Conservation (phyloP, 2,329 filamentous ascomycete genomes). For the Neurospora sp. region DNA sequence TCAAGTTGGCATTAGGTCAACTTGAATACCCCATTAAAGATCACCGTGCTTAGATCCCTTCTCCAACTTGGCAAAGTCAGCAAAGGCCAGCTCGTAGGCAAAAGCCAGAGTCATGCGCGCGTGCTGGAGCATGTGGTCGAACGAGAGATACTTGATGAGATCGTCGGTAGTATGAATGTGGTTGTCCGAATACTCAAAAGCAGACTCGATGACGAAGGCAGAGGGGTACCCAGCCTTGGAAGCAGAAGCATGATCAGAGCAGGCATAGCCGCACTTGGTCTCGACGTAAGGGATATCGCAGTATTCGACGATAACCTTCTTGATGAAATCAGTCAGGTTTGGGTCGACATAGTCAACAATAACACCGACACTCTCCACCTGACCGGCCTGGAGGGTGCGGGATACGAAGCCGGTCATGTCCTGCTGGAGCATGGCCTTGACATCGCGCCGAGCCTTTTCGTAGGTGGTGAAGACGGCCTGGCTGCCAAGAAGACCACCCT, state of each 20-base stretch:
- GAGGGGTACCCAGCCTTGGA: constrained; percentile 57
- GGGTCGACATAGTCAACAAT: constrained; percentile 87
- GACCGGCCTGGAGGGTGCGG: constrained; percentile 71
- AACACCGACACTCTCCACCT: constrained; percentile 79
- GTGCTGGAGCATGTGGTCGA: constrained; percentile 57
- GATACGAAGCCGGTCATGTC: constrained; percentile 93
- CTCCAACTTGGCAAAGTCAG: constrained; percentile 24
- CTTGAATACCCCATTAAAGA: constrained; percentile 9
- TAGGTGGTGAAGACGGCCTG: constrained; percentile 85
- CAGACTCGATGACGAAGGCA: constrained; percentile 53
- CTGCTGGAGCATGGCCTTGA: constrained; percentile 97
- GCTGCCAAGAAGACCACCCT: constrained; percentile 77
- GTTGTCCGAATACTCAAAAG: constrained; percentile 51
- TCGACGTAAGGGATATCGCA: constrained; percentile 59
- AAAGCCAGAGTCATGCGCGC: constrained; percentile 40
- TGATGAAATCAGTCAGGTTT: constrained; percentile 79
- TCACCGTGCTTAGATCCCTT: constrained; percentile 12
- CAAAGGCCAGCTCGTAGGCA: constrained; percentile 35
- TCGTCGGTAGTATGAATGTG: constrained; percentile 68
- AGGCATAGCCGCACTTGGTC: constrained; percentile 45
- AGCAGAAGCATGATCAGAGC: constrained; percentile 61
- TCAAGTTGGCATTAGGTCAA: too few relatives aligned
- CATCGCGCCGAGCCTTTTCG: constrained; percentile 58
- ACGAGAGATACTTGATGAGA: constrained; percentile 58
- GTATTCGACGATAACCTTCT: constrained; percentile 77